Conservation (phyloP, 768 basidiomycete species). For the Naganishia antarctica region DNA sequence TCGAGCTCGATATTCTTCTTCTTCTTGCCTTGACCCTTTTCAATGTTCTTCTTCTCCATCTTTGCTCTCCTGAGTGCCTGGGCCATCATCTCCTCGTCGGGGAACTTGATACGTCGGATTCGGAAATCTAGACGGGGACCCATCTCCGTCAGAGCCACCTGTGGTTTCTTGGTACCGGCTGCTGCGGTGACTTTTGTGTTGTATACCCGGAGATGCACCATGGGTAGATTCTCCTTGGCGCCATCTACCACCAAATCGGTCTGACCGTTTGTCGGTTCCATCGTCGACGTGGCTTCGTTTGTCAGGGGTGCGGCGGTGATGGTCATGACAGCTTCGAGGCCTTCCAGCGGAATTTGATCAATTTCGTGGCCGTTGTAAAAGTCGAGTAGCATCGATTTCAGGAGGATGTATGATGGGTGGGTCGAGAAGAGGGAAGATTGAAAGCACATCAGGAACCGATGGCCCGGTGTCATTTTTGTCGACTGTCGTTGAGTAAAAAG, state of each 20-base stretch:
- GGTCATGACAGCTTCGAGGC: slow-evolving; percentile 44
- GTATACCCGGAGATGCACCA: slow-evolving; percentile 83
- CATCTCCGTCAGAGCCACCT: slow-evolving; percentile 77
- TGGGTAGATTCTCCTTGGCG: slow-evolving; percentile 57
- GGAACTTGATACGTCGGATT: slow-evolving; percentile 66
- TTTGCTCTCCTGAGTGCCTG: slow-evolving; percentile 77
- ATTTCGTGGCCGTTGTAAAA: slow-evolving; percentile 81
- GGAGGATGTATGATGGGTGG: slow-evolving; percentile 82
- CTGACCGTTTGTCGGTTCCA: slow-evolving; percentile 39
- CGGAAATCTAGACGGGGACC: slow-evolving; percentile 83
- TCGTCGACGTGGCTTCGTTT: slow-evolving; percentile 48
- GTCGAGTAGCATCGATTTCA: slow-evolving; percentile 84
- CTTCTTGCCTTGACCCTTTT: slow-evolving; percentile 73
- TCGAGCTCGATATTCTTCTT: slow-evolving; percentile 89
- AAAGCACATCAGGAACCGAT: slow-evolving; percentile 90
- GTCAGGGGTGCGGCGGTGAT: slow-evolving; percentile 42
- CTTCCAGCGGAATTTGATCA: slow-evolving; percentile 67
- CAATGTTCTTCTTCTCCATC: slow-evolving; percentile 79
- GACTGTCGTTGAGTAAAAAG: no score
- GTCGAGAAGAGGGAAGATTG: slow-evolving; percentile 91
- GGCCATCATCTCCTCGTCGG: slow-evolving; percentile 75
- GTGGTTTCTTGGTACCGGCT: slow-evolving; percentile 74
- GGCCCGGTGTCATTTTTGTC: slow-evolving; percentile 78
- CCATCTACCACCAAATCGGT: slow-evolving; percentile 49
- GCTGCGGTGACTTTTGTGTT: slow-evolving; percentile 62